These are phyloP conservation scores for Tricholoma matsutake DNA, from an alignment of 768 basidiomycete genomes.

Conservation along the genomic window DNA sequence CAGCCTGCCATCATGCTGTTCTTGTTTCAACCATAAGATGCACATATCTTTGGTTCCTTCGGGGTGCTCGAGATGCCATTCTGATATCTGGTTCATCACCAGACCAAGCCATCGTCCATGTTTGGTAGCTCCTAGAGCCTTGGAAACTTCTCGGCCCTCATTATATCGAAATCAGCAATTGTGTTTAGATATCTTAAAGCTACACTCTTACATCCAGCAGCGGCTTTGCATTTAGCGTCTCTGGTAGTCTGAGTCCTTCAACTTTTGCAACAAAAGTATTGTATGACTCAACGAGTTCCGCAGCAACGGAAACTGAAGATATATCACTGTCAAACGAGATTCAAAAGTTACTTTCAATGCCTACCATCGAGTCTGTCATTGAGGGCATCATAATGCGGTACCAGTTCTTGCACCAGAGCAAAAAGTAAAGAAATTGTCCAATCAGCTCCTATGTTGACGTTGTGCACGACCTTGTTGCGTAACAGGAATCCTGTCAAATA, in stretches of 20 bases:
- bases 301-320: constrained; percentile 40
- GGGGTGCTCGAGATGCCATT: constrained; percentile 87
- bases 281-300: constrained; percentile 55
- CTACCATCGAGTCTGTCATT: constrained; percentile 44
- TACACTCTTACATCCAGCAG: constrained; percentile 66
- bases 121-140: constrained; percentile 47
- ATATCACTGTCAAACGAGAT: background rate
- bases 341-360: constrained; percentile 13
- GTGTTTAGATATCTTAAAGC: background rate
- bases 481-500: constrained; percentile 55
- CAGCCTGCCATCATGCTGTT: constrained; percentile 48
- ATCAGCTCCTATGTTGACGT: constrained; percentile 53
- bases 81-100: constrained; percentile 61
- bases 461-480: constrained; percentile 65
- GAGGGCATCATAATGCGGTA: constrained; percentile 44
- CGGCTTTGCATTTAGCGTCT: constrained; percentile 64
- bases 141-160: constrained; percentile 70
- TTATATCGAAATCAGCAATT: constrained; percentile 6
- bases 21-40: constrained; percentile 60
- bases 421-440: constrained; percentile 77
- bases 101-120: constrained; percentile 71
- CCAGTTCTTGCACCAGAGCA: constrained; percentile 69
- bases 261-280: constrained; percentile 61
- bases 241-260: constrained; percentile 57
- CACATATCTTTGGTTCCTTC: constrained; percentile 64